phyloP scores from a whole-genome alignment of 2,329 filamentous ascomycete species.

The Fragosphaeria purpurea region DNA sequence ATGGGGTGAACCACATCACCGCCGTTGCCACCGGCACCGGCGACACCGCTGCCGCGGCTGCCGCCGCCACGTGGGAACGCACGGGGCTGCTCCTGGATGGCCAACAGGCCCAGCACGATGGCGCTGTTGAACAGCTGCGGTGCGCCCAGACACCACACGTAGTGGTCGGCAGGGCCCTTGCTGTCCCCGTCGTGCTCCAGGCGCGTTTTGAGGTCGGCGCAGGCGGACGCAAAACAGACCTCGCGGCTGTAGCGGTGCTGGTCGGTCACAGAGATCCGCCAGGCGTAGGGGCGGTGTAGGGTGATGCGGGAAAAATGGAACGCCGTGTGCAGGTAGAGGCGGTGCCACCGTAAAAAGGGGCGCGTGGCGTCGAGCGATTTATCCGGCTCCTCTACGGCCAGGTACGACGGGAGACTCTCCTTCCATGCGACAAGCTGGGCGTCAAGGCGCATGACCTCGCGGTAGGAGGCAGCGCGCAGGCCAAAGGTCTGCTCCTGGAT shows the following conservation, averaged over 20 bases:
- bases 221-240: conserved; percentile 29
- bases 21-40: too few species aligned
- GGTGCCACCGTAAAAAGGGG: conserved; percentile 26
- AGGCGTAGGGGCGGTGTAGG: conserved; percentile 27
- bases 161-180: conserved; percentile 20
- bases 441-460: conserved; percentile 25
- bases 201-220: conserved; percentile 28
- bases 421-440: conserved; percentile 24
- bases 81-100: conserved; percentile 23
- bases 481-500: conserved; percentile 31
- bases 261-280: conserved; percentile 30
- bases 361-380: conserved; percentile 19
- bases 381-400: conserved; percentile 23
- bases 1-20: background rate
- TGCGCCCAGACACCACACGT: conserved; percentile 25
- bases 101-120: conserved; percentile 26
- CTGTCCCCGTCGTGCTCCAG: conserved; percentile 19
- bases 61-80: conserved; percentile 12
- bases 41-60: too few species aligned
- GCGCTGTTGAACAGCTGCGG: conserved; percentile 33
- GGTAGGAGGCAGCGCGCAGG: conserved; percentile 25
- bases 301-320: conserved; percentile 31
- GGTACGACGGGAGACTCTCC: conserved; percentile 23
- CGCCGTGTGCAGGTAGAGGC: conserved; percentile 27
- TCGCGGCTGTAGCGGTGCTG: conserved; percentile 28